Evolutionary conservation across 1,284 basidiomycete species (phyloP), one percentile per base, ranked within the genome.

Genomic region (Hypsizygus ulmarius): DNA sequence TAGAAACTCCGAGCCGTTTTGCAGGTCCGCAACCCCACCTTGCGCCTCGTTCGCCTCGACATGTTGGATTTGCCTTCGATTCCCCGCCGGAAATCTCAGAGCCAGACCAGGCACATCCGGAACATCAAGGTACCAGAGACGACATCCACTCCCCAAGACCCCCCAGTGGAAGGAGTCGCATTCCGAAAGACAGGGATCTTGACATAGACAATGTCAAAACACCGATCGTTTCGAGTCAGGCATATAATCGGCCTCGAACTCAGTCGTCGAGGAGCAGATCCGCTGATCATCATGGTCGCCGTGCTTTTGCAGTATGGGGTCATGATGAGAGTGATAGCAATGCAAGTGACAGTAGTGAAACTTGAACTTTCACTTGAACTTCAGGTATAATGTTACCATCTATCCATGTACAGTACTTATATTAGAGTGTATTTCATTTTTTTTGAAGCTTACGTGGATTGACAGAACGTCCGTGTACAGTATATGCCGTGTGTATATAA

Each of bases 291-390:
- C 70, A 72, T 39, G 72, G 75, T 34, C 76, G 73, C 40, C 69
- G 81, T 21, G 86, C 87, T 32, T 90, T 91, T 59, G 84, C 87
- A 45, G 88, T 88, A 14, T 88, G 82, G 81, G 90, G 89, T 1
- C 84, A 89, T 40, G 91, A 93, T 62, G 91, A 93, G 65, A 92
- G 87, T 47, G 91, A 93, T 58, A 89, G 86, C 59, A 84, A 83
- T 58, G 75, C 86, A 14, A 90, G 87, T 53, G 87, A 89, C 59
- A 83, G 75, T 51, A 86, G 88, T 52, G n/a, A n/a, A n/a, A n/a
- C n/a, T n/a, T n/a, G n/a, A n/a, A n/a, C n/a, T n/a, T n/a, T n/a
- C n/a, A n/a, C n/a, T n/a, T n/a, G n/a, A n/a, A n/a, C n/a, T n/a
- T n/a, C n/a, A n/a, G n/a, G n/a, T n/a, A n/a, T n/a, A n/a, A 45